Percentiles rank a stretch among this genome's conserved stretches.
Conservation (phyloP, 371 early-diverging fungal species). For the Mucor circinelloides region DNA sequence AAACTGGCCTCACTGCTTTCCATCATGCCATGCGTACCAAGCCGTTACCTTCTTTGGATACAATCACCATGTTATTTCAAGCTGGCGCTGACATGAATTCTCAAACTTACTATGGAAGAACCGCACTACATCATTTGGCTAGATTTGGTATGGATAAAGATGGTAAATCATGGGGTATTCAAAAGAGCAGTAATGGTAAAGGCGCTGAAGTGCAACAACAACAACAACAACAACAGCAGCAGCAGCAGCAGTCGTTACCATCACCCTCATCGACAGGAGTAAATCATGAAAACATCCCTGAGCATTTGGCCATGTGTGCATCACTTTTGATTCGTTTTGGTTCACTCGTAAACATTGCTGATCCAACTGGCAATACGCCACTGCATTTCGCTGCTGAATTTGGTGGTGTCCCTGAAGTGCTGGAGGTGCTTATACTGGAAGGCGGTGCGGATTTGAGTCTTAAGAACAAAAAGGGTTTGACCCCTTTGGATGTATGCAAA, state of each 20-base stretch:
- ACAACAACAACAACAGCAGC: background rate
- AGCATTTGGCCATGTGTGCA: slow-evolving; percentile 54
- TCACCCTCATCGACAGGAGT: background rate
- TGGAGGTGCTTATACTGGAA: slow-evolving; percentile 52
- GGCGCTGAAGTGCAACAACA: background rate
- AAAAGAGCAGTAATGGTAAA: slow-evolving; percentile 32
- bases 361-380: slow-evolving; percentile 67
- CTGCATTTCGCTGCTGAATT: slow-evolving; percentile 72
- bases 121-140: slow-evolving; percentile 65
- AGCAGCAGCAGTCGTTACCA: background rate
- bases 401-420: slow-evolving; percentile 58
- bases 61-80: slow-evolving; percentile 62
- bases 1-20: slow-evolving; percentile 65
- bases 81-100: slow-evolving; percentile 72
- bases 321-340: slow-evolving; percentile 58
- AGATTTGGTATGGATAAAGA: slow-evolving; percentile 55
- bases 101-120: slow-evolving; percentile 65
- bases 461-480: slow-evolving; percentile 56
- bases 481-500: slow-evolving; percentile 55
- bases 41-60: slow-evolving; percentile 62
- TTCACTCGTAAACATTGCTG: slow-evolving; percentile 62
- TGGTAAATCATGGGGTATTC: slow-evolving; percentile 47
- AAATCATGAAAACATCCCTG: slow-evolving; percentile 16
- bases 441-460: slow-evolving; percentile 49
- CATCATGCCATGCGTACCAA: slow-evolving; percentile 68